Conservation (phyloP, 495 filamentous ascomycete species). For the Podospora pseudocomata region DNA sequence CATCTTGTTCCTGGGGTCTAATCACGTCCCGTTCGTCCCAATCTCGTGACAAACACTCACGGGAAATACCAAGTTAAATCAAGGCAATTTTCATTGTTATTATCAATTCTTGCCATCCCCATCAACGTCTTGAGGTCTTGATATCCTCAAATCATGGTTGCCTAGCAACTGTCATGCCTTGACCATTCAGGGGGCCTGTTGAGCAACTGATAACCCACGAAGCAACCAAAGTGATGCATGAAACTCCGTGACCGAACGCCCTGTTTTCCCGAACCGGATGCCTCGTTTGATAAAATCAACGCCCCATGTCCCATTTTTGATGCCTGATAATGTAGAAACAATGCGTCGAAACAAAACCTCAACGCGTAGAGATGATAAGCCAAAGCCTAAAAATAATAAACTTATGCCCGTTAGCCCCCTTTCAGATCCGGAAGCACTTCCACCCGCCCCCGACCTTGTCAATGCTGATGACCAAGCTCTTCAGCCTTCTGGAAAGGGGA, state of each 20-base stretch:
- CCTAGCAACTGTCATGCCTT: neutral
- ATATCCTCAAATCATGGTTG: neutral
- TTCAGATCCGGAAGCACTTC: slow-evolving; percentile 2
- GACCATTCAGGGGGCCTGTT: neutral
- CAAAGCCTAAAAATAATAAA: neutral
- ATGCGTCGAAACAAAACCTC: too few relatives aligned
- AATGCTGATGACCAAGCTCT: neutral
- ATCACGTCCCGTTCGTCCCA: neutral
- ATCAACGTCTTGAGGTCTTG: neutral
- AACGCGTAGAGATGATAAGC: neutral
- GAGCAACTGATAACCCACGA: neutral
- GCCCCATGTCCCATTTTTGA: neutral
- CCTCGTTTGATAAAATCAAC: neutral
- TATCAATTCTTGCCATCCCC: neutral
- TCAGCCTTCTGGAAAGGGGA: neutral
- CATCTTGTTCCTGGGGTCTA: neutral
- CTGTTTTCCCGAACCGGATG: neutral
- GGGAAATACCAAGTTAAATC: neutral
- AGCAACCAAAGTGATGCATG: neutral
- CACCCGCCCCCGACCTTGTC: neutral
- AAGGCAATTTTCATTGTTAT: neutral
- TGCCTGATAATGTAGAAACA: too few relatives aligned
- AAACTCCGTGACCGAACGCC: neutral
- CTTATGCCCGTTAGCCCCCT: neutral
- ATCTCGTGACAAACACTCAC: neutral